Evolutionary conservation across 1,284 basidiomycete genomes (phyloP).

Genomic region (Pyrrhoderma noxium): DNA sequence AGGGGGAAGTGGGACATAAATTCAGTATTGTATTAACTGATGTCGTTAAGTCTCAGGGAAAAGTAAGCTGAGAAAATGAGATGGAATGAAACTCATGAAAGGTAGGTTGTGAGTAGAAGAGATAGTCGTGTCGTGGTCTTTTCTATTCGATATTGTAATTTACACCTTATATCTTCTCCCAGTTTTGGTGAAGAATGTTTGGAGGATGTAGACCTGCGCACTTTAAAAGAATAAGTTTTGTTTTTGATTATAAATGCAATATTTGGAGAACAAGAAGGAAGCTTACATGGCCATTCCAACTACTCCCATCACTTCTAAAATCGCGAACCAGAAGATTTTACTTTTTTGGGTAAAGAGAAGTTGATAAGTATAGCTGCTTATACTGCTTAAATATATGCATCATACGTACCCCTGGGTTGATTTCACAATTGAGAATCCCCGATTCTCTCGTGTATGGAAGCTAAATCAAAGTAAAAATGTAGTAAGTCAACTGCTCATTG

Average conservation of each 20-base stretch:
- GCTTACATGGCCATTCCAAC: constrained; percentile 79
- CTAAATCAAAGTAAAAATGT: constrained; percentile 30
- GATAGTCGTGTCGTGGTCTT: too few species aligned
- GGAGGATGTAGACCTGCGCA: constrained; percentile 81
- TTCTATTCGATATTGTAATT: too few species aligned
- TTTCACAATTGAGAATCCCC: constrained; percentile 74
- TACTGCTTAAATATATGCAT: too few species aligned
- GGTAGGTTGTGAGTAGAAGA: too few species aligned
- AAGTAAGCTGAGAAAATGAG: too few species aligned
- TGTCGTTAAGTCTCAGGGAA: too few species aligned
- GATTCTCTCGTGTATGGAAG: constrained; percentile 76
- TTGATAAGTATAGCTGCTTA: background rate
- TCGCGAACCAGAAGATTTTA: constrained; percentile 85
- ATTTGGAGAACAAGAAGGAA: background rate
- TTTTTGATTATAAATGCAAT: background rate
- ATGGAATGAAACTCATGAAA: too few species aligned
- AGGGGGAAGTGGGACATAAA: too few species aligned
- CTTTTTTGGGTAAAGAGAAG: constrained; percentile 34
- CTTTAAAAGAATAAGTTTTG: too few species aligned
- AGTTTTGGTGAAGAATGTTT: constrained; percentile 89
- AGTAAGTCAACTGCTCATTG: constrained; percentile 5
- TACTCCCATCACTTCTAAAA: constrained; percentile 70
- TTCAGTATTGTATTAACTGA: too few species aligned
- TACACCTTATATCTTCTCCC: constrained; percentile 81
- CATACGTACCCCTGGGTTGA: constrained; percentile 63